Percentiles rank a stretch among this genome's conserved stretches.
Conservation (phyloP, 169 alveolate species). For the Plasmodium adleri region DNA sequence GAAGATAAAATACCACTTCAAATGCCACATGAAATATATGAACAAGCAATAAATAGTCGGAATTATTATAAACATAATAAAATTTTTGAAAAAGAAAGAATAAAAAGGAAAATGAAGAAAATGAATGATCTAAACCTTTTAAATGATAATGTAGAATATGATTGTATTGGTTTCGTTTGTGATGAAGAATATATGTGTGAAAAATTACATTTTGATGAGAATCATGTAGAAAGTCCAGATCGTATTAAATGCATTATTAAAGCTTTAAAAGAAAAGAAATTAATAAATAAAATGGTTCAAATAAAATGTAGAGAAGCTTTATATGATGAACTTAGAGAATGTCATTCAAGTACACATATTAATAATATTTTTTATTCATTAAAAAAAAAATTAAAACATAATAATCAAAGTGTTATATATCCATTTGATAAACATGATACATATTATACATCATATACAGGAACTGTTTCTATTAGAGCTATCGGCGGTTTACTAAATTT, state of each 20-base stretch:
- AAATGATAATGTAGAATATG: slow-evolving; percentile 22
- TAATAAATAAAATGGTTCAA: slow-evolving; percentile 70
- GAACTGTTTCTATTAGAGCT: slow-evolving; percentile 81
- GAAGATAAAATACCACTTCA: too few relatives aligned
- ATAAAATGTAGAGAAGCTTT: slow-evolving; percentile 68
- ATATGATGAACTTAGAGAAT: slow-evolving; percentile 58
- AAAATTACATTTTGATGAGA: slow-evolving; percentile 41
- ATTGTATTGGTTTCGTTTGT: slow-evolving; percentile 69
- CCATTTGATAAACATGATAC: slow-evolving; percentile 78
- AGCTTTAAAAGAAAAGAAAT: slow-evolving; percentile 44
- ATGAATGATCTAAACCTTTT: not conserved
- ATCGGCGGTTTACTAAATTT: slow-evolving; percentile 79
- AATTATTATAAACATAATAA: not conserved
- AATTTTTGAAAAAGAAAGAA: not conserved
- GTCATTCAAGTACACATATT: slow-evolving; percentile 41
- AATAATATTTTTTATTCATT: slow-evolving; percentile 59
- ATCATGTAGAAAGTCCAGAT: slow-evolving; percentile 59
- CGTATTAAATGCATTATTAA: slow-evolving; percentile 48
- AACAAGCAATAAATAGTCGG: not conserved
- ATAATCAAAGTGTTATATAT: slow-evolving; percentile 41
- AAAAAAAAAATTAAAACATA: slow-evolving; percentile 51
- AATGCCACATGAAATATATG: not conserved
- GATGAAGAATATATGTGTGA: slow-evolving; percentile 60
- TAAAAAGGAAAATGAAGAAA: not conserved
- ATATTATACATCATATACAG: slow-evolving; percentile 78